Percentiles rank a stretch among this genome's conserved stretches.
Evolutionary conservation across 1,284 basidiomycete genomes (phyloP).

Genomic region (Entoloma clypeatum): DNA sequence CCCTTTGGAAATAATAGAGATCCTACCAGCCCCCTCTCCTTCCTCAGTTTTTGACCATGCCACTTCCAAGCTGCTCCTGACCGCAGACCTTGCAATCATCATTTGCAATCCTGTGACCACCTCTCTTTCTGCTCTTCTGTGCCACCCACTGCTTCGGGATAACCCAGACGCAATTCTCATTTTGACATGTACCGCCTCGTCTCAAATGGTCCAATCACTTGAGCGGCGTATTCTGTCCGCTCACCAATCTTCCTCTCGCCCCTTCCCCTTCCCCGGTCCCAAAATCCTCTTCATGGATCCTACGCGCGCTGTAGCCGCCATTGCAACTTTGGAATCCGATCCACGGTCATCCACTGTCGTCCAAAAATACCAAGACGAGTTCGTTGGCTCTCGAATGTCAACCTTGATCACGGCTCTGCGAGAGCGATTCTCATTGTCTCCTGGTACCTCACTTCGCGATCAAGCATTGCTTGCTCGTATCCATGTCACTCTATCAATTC

Average conservation of each 20-base stretch:
- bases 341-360: conserved; percentile 46
- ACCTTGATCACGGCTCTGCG: conserved; percentile 40
- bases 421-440: conserved; percentile 27
- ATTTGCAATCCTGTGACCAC: conserved; percentile 56
- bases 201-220: conserved; percentile 20
- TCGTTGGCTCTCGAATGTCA: conserved; percentile 53
- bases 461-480: conserved; percentile 33
- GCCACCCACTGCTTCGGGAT: conserved; percentile 34
- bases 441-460: conserved; percentile 20
- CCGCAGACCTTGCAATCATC: conserved; percentile 56
- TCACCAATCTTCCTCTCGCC: too few species aligned
- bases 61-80: conserved; percentile 32
- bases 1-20: conserved; percentile 47
- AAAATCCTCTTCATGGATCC: conserved; percentile 54
- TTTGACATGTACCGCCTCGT: conserved; percentile 32
- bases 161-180: conserved; percentile 52
- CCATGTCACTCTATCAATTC: conserved; percentile 27
- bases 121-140: conserved; percentile 37
- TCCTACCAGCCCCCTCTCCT: conserved; percentile 27
- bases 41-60: conserved; percentile 17
- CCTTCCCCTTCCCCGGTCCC: too few species aligned
- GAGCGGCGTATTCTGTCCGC: too few species aligned
- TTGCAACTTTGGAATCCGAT: conserved; percentile 43
- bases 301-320: conserved; percentile 48
- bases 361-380: conserved; percentile 62